These are phyloP conservation scores for Alternaria alternata DNA, from an alignment of 2,329 filamentous ascomycete species.

Conservation along the genomic window DNA sequence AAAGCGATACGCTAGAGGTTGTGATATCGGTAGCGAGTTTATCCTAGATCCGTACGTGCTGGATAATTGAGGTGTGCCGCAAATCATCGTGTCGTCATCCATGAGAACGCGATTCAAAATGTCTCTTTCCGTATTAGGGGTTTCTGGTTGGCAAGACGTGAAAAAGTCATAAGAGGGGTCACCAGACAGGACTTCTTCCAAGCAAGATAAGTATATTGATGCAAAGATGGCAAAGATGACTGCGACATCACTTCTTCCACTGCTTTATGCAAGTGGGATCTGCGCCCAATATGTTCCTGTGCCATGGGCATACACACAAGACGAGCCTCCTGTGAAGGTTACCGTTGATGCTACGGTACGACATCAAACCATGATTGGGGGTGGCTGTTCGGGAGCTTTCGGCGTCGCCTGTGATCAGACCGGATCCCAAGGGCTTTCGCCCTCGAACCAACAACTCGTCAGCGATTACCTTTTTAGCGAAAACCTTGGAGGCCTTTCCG, in stretches of 20 bases:
- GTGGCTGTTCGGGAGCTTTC: no score
- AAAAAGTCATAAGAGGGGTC: not conserved
- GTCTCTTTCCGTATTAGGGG: not conserved
- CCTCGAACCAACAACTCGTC: constrained; percentile 48
- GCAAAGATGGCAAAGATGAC: not conserved
- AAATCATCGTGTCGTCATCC: constrained; percentile 1
- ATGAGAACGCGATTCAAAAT: not conserved
- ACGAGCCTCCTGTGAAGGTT: no score
- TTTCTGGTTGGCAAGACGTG: not conserved
- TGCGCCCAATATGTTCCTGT: constrained; percentile 11
- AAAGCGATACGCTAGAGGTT: not conserved
- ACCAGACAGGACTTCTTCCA: not conserved
- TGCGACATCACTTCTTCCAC: not conserved
- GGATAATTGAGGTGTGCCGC: not conserved
- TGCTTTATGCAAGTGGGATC: constrained; percentile 1
- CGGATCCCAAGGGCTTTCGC: constrained; percentile 24
- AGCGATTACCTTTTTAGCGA: constrained; percentile 55
- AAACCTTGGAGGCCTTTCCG: constrained; percentile 27
- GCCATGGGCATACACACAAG: not conserved
- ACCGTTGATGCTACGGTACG: no score
- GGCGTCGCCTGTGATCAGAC: constrained; percentile 12
- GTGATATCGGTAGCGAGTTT: not conserved
- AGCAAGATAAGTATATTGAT: not conserved
- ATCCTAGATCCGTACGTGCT: not conserved
- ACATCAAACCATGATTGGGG: no score